A percentile compares a stretch with the other conserved stretches of the same genome.
These are phyloP conservation scores for Hanseniaspora thailandica DNA, from an alignment of 805 yeast species.

Conservation along the genomic window DNA sequence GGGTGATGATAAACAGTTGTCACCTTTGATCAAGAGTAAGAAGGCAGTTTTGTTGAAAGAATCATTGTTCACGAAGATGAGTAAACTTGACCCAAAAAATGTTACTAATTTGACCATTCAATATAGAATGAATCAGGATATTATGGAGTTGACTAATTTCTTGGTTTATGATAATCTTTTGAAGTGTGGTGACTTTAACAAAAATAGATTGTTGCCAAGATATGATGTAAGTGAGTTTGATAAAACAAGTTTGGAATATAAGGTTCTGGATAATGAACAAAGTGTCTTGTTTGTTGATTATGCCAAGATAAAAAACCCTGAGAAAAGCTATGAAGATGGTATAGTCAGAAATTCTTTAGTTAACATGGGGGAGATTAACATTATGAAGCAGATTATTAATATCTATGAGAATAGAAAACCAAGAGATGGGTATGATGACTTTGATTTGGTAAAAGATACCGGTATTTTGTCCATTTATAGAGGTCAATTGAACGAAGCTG, in stretches of 20 bases:
- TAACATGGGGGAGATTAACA: conserved; percentile 59
- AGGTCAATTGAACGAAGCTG: conserved; percentile 55
- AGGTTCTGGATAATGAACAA: conserved; percentile 40
- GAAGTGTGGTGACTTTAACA: conserved; percentile 64
- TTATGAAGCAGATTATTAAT: conserved; percentile 50
- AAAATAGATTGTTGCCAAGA: conserved; percentile 44
- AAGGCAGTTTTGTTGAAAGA: conserved; percentile 56
- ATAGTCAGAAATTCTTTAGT: conserved; percentile 54
- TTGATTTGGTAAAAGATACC: conserved; percentile 34
- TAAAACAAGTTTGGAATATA: conserved; percentile 41
- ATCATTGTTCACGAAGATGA: conserved; percentile 64
- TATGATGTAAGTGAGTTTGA: conserved; percentile 16
- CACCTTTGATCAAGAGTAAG: conserved; percentile 69
- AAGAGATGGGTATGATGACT: conserved; percentile 43
- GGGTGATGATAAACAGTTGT: conserved; percentile 92
- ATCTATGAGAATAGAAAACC: conserved; percentile 24
- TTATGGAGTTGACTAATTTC: conserved; percentile 70
- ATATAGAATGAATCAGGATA: conserved; percentile 85
- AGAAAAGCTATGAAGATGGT: conserved; percentile 45
- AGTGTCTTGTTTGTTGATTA: conserved; percentile 73
- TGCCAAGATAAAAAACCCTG: conserved; percentile 33
- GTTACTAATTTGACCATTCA: conserved; percentile 72
- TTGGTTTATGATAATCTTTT: conserved; percentile 66
- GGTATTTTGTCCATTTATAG: conserved; percentile 88
- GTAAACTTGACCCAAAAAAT: conserved; percentile 60